A percentile compares a stretch with the other conserved stretches of the same genome.
Evolutionary conservation across 805 yeast genomes (phyloP).

Genomic region (Metschnikowia similis): DNA sequence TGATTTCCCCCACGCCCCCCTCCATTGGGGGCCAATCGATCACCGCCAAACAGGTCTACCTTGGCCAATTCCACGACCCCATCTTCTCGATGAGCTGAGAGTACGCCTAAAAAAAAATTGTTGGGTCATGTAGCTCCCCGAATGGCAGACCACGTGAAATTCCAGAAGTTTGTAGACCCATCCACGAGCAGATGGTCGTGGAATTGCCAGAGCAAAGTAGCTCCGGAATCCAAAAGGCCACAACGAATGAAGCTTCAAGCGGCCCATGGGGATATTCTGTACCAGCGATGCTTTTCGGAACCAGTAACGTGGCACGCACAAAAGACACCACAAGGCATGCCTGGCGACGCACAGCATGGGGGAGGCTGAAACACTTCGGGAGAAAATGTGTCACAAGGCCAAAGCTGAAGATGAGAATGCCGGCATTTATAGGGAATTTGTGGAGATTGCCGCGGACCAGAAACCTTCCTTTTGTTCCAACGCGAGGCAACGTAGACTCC

Average conservation of each 20-base stretch:
- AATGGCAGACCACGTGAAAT: constrained; percentile 13
- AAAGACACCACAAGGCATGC: constrained; percentile 26
- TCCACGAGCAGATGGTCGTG: too few species aligned
- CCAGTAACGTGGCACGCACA: constrained; percentile 17
- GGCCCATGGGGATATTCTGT: constrained; percentile 6
- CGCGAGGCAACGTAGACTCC: constrained; percentile 14
- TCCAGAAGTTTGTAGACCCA: constrained; percentile 17
- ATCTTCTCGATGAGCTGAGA: not conserved
- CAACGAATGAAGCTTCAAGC: constrained; percentile 4
- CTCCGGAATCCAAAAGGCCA: constrained; percentile 11
- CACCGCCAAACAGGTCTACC: constrained; percentile 2
- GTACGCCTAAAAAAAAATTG: constrained; percentile 7
- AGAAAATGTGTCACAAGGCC: too few species aligned
- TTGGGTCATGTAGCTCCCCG: constrained; percentile 15
- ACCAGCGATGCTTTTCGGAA: constrained; percentile 11
- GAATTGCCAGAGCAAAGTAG: constrained; percentile 17
- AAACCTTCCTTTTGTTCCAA: not conserved
- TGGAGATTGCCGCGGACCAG: constrained; percentile 8
- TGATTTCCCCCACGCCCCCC: too few species aligned
- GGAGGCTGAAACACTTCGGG: constrained; percentile 12
- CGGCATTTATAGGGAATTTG: constrained; percentile 18
- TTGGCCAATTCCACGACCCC: not conserved
- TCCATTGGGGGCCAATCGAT: too few species aligned
- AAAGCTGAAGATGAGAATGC: constrained; percentile 17
- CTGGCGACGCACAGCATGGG: constrained; percentile 24